These are phyloP conservation scores for Zangia roseola DNA, from an alignment of 768 basidiomycete genomes.

Conservation along the genomic window DNA sequence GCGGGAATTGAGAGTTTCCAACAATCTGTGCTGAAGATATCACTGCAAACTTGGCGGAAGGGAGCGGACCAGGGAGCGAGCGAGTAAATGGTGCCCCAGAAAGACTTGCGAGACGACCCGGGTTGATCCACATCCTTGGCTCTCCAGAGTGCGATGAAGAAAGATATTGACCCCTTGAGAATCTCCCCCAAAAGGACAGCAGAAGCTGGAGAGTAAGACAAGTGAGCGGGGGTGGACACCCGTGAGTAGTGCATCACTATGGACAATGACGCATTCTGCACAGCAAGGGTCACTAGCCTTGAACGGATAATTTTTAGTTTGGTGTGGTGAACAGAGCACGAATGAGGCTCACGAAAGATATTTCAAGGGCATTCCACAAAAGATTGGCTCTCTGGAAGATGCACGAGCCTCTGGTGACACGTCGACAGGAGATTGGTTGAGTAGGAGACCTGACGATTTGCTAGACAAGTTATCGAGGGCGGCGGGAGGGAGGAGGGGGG, in stretches of 20 bases:
- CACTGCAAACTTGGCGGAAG: slow-evolving; percentile 57
- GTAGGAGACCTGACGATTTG: slow-evolving; percentile 36
- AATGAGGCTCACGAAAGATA: slow-evolving; percentile 66
- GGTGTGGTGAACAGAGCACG: not conserved
- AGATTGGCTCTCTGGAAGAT: slow-evolving; percentile 40
- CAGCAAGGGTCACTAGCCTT: slow-evolving; percentile 81
- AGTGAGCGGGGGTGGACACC: slow-evolving; percentile 71
- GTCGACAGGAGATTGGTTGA: slow-evolving; percentile 34
- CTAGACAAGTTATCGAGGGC: slow-evolving; percentile 41
- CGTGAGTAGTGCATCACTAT: slow-evolving; percentile 99
- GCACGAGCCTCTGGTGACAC: slow-evolving; percentile 31
- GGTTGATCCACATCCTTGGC: slow-evolving; percentile 44
- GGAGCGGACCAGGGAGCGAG: slow-evolving; percentile 48
- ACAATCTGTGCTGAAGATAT: slow-evolving; percentile 88
- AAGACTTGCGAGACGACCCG: slow-evolving; percentile 41
- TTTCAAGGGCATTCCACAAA: slow-evolving; percentile 76
- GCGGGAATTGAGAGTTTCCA: slow-evolving; percentile 99
- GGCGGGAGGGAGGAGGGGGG: slow-evolving; percentile 52
- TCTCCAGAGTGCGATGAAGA: slow-evolving; percentile 73
- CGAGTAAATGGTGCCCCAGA: slow-evolving; percentile 35
- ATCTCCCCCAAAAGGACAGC: slow-evolving; percentile 95
- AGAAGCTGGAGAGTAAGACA: slow-evolving; percentile 89
- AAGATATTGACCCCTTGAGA: slow-evolving; percentile 90
- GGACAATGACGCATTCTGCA: slow-evolving; percentile 93
- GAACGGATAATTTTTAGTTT: slow-evolving; percentile 3